Percentiles rank a stretch among this genome's conserved stretches.
Evolutionary conservation across 306 rosid genomes (phyloP).

Genomic region (cucumber (Cucumis sativus)): DNA sequence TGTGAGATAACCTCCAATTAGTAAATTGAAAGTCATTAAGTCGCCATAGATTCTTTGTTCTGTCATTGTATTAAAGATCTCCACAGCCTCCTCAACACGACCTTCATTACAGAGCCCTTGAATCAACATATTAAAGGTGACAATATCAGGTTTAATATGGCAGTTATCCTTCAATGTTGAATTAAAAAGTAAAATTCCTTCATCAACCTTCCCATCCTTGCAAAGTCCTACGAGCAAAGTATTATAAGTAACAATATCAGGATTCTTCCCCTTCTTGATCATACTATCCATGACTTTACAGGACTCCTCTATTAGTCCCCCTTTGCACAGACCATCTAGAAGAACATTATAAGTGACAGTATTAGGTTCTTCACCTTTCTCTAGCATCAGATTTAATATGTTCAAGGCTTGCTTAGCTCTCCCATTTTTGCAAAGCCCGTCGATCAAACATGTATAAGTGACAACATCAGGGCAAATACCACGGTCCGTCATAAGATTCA

Average conservation of each 20-base stretch:
- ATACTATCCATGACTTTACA: conserved; percentile 35
- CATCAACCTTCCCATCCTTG: conserved; percentile 34
- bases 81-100: conserved; percentile 28
- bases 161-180: conserved; percentile 27
- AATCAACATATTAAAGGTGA: conserved; percentile 36
- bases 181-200: conserved; percentile 49
- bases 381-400: conserved; percentile 45
- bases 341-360: conserved; percentile 49
- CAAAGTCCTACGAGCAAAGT: conserved; percentile 52
- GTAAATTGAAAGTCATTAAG: conserved; percentile 37
- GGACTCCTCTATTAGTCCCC: conserved; percentile 49
- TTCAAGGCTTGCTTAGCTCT: conserved; percentile 35
- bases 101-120: conserved; percentile 55
- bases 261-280: conserved; percentile 52
- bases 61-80: conserved; percentile 44
- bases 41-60: conserved; percentile 35
- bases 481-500: conserved; percentile 38
- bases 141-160: conserved; percentile 38
- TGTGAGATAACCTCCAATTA: conserved; percentile 51
- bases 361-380: conserved; percentile 50
- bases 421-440: conserved; percentile 69
- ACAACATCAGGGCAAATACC: conserved; percentile 48
- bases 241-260: conserved; percentile 59
- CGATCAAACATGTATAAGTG: conserved; percentile 45
- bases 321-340: conserved; percentile 68